These are phyloP conservation scores for Monocercomonoides exilis DNA, from an alignment of 78 protist species.

Conservation along the genomic window DNA sequence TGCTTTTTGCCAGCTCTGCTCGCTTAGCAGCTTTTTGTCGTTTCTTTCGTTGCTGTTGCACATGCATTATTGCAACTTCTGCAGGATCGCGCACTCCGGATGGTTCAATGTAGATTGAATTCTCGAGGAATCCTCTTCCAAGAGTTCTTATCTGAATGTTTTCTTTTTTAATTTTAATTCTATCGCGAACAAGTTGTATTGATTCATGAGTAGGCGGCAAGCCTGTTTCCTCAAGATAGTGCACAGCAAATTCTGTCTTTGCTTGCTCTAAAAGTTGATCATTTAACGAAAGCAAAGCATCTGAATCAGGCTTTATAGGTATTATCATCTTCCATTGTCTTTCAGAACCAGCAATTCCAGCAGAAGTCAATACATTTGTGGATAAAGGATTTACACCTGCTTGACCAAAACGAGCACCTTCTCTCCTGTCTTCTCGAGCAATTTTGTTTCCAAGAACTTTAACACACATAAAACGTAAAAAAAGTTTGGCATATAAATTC, in stretches of 20 bases:
- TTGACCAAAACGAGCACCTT: too few species aligned
- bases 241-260: background rate
- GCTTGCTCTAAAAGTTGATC: background rate
- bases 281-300: background rate
- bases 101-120: background rate
- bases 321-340: background rate
- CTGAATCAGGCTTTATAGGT: background rate
- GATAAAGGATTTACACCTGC: too few species aligned
- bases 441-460: too few species aligned
- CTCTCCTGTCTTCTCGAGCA: too few species aligned
- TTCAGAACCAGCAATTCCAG: too few species aligned
- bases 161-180: background rate
- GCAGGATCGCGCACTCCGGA: background rate
- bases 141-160: background rate
- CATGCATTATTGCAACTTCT: too few species aligned
- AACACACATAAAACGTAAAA: too few species aligned
- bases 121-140: background rate
- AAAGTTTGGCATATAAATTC: too few species aligned
- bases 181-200: background rate
- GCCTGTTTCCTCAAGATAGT: background rate
- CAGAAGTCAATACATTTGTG: too few species aligned
- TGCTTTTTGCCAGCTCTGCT: too few species aligned
- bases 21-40: too few species aligned
- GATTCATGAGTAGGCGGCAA: background rate
- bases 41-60: too few species aligned